These are phyloP conservation scores for Gomphus bonarii DNA, from an alignment of 1,284 basidiomycete genomes.

Conservation along the genomic window DNA sequence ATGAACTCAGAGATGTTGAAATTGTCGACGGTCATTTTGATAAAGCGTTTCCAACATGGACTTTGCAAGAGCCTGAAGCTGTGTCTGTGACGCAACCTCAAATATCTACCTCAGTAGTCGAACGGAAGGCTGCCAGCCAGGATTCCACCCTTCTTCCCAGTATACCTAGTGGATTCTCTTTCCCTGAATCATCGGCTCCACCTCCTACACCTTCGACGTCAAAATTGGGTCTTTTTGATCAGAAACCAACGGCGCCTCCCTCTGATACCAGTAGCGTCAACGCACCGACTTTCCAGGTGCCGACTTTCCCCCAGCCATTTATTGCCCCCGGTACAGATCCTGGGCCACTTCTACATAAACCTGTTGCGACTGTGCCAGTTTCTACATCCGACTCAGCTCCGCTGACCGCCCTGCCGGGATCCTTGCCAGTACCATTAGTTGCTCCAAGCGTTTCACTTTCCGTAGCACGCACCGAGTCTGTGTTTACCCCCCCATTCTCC, in stretches of 20 bases:
- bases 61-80: neutral
- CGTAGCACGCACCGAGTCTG: neutral
- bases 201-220: neutral
- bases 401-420: neutral
- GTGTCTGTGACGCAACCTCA: neutral
- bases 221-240: neutral
- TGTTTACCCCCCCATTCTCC: neutral
- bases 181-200: neutral
- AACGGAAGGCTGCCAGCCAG: neutral
- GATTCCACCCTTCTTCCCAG: neutral
- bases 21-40: slow-evolving; percentile 70
- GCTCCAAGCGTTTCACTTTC: neutral
- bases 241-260: neutral
- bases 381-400: neutral
- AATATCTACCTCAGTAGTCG: neutral
- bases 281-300: neutral
- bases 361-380: neutral
- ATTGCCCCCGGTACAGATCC: neutral
- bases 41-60: slow-evolving; percentile 3
- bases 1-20: slow-evolving; percentile 48
- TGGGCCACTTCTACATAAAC: neutral
- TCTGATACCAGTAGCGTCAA: neutral
- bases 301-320: neutral
- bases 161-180: neutral
- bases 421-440: neutral